Evolutionary conservation across 2,329 filamentous ascomycete genomes (phyloP).

Genomic region (Nothophoma quercina): DNA sequence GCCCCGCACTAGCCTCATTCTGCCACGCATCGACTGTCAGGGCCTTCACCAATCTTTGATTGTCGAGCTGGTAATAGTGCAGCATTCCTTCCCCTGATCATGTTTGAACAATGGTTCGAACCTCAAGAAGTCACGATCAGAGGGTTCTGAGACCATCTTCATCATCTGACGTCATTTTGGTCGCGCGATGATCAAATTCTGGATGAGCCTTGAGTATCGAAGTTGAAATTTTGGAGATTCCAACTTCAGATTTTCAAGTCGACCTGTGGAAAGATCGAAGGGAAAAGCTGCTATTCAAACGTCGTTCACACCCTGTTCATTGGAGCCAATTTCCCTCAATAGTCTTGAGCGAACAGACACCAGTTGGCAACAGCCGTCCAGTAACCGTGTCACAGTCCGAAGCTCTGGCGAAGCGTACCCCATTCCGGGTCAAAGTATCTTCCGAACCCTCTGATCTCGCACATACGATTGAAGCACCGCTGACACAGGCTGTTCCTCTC

Average conservation of each 20-base stretch:
- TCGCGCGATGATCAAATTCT: conserved; percentile 1
- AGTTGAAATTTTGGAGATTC: background rate
- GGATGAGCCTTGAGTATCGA: background rate
- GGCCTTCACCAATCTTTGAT: conserved; percentile 1
- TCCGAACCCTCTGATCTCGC: conserved; percentile 33
- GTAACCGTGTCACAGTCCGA: conserved; percentile 9
- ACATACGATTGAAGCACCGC: conserved; percentile 34
- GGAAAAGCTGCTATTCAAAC: background rate
- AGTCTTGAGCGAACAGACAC: background rate
- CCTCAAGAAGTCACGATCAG: background rate
- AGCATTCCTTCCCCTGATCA: background rate
- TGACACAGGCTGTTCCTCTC: conserved; percentile 32
- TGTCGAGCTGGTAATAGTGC: background rate
- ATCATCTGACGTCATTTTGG: conserved; percentile 12
- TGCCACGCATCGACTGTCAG: conserved; percentile 12
- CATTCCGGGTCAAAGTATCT: conserved; percentile 33
- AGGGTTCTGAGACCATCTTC: background rate
- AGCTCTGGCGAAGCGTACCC: conserved; percentile 24
- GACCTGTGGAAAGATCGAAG: too few relatives aligned
- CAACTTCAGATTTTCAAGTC: too few relatives aligned
- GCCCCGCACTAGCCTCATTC: conserved; percentile 20
- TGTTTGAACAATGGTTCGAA: background rate
- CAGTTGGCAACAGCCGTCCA: background rate
- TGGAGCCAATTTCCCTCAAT: background rate
- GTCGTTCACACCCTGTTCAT: background rate